Evolutionary conservation across 2,329 filamentous ascomycete species (phyloP), one percentile per base, ranked within the genome.

Genomic region (Acrocalymma vagum): DNA sequence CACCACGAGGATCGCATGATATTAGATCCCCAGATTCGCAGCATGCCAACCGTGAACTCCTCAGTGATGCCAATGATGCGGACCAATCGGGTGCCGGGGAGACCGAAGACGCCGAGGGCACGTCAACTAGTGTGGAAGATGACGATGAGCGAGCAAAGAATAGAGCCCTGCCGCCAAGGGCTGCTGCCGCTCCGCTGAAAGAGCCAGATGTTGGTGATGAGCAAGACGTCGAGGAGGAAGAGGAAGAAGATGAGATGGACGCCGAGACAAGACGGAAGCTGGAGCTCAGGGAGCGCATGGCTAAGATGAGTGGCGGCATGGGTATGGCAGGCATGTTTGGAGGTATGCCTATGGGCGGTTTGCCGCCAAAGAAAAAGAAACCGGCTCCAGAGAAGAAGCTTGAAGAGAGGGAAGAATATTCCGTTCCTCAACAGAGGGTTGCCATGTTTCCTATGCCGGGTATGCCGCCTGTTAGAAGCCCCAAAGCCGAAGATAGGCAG

Each of bases 221-320:
- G 49, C 73, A 78, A 38, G 75, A 77, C 16, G 73, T 74, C 9
- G 74, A 71, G 21, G 82, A 81, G 9, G 86, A 86, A n/a, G 87
- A 88, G 14, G 87, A 90, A 21, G 89, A 92, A 31, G 88, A 92
- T 18, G 90, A 95, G 11, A 77, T 95, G 35, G 92, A 97, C 60
- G 90, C 91, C 1, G 94, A 99, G 67, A 79, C 90, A 15, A 85
- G 83, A 54, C 86, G 92, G 36, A 88, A 87, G 65, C 85, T 96
- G 72, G 93, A 96, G 66, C 78, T 99, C 21, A 84, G 94, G 45
- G 91, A 94, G 48, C 85, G 94, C 58, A 99, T 99, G 90, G 94
- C 94, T 29, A 96, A 96, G 73, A 94, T 99, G 87, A 95, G 93
- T 55, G 93, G 93, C 39, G 93, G 93, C 27, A 96, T 96, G 90